These are phyloP conservation scores for Podospora conica DNA, from an alignment of 495 filamentous ascomycete species.

Conservation along the genomic window DNA sequence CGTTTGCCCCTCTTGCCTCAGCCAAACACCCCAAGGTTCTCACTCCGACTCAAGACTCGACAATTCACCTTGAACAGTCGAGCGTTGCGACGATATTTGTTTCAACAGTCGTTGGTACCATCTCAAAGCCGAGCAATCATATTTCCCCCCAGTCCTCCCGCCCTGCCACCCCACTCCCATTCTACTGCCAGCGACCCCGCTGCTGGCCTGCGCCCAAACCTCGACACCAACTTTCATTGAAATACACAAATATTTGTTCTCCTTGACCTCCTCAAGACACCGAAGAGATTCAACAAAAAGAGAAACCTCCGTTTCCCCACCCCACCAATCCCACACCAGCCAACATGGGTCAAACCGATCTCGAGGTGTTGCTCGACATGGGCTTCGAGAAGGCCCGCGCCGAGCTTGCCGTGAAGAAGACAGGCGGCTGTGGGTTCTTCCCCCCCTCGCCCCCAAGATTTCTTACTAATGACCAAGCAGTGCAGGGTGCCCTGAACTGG, in stretches of 20 bases:
- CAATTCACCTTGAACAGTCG: neutral
- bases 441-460: neutral
- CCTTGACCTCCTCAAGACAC: no score
- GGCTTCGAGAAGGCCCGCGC: constrained; percentile 81
- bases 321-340: neutral
- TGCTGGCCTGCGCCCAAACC: neutral
- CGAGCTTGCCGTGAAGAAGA: constrained; percentile 72
- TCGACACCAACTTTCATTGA: neutral
- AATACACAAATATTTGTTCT: neutral
- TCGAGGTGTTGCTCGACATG: constrained; percentile 85
- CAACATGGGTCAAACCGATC: constrained; percentile 62
- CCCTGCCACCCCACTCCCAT: neutral
- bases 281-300: no score
- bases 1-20: neutral
- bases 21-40: neutral
- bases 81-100: neutral
- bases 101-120: neutral
- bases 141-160: neutral
- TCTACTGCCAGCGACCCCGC: neutral
- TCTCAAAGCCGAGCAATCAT: neutral
- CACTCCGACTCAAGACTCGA: neutral
- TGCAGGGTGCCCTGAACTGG: constrained; percentile 89
- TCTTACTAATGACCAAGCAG: constrained; percentile 38
- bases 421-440: constrained; percentile 59
- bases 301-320: neutral